Conservation (phyloP, 2,329 filamentous ascomycete species). For the Pseudogymnoascus sp. region DNA sequence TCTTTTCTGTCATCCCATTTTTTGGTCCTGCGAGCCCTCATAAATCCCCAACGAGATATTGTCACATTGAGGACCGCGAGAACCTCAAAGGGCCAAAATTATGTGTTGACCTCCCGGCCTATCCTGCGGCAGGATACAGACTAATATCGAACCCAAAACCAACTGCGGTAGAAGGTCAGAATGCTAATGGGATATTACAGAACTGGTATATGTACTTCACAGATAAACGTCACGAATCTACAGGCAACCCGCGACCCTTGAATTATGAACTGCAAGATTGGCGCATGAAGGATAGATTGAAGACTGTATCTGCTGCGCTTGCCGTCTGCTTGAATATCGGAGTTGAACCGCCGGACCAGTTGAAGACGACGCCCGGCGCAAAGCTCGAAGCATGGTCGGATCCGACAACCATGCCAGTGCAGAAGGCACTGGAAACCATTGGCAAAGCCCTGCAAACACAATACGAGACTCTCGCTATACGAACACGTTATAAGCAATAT, state of each 20-base stretch:
- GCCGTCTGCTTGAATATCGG: constrained; percentile 95
- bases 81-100: not conserved
- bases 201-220: constrained; percentile 99
- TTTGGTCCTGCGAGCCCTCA: not conserved
- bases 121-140: not conserved
- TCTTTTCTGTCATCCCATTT: not conserved
- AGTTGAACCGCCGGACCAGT: constrained; percentile 91
- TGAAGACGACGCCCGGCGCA: constrained; percentile 88
- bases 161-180: not conserved
- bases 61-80: not conserved
- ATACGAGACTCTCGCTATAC: constrained; percentile 89
- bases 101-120: not conserved
- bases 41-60: not conserved
- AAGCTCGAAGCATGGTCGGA: constrained; percentile 97
- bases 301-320: constrained; percentile 91
- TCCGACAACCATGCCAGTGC: constrained; percentile 68
- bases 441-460: constrained; percentile 93
- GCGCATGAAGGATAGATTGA: constrained; percentile 93
- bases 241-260: constrained; percentile 71
- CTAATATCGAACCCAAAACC: not conserved
- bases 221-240: constrained; percentile 94
- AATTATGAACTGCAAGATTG: constrained; percentile 73
- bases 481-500: constrained; percentile 96
- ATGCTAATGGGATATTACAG: constrained; percentile 38
- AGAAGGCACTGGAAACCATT: constrained; percentile 87